Evolutionary conservation across 768 basidiomycete species (phyloP), one percentile per base, ranked within the genome.

Genomic region (Termitomyces sp.): DNA sequence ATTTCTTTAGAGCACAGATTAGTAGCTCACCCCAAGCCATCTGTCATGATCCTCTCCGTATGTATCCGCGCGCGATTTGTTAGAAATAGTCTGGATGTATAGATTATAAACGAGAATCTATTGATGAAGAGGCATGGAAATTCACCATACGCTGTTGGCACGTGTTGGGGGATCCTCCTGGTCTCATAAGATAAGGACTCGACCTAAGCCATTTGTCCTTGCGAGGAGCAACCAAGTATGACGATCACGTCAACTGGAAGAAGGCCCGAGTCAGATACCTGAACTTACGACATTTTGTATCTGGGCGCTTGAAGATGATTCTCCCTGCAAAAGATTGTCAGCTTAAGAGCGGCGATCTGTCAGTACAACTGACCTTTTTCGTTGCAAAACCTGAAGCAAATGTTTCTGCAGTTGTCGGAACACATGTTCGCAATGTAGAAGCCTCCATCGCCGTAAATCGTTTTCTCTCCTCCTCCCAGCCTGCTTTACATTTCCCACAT

Each of bases 1-100:
- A 26, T 8, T 20, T 26, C 10, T 36, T n/a, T 12, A 29, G 3
- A 26, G 27, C 34, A 53, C n/a, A 49, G 20, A 41, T 12, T 26
- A 49, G n/a, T 16, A 2, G 51, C 58, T 54, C 39, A 63, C 63
- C 14, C 46, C 37, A 18, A 44, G 24, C 46, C 51, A 47, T 58
- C 41, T 34, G 14, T 20, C 51, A 16, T 31, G 32, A n/a, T 34
- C 9, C 14, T 39, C 48, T 2, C 53, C 32, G 20, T 31, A 24
- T 14, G 43, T 16, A 46, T 41, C 34, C 0, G 26, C 29, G 1
- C 32, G n/a, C 6, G 2, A 4, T 36, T 34, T 42, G 16, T 43
- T 57, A n/a, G 27, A 13, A 18, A 37, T 6, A 42, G 31, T 36
- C 49, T 53, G 31, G 29, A 20, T n/a, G 10, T 5, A 29, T 14